Conservation (phyloP, 176 grass and related monocot genomes). For the Zea luxurians region DNA sequence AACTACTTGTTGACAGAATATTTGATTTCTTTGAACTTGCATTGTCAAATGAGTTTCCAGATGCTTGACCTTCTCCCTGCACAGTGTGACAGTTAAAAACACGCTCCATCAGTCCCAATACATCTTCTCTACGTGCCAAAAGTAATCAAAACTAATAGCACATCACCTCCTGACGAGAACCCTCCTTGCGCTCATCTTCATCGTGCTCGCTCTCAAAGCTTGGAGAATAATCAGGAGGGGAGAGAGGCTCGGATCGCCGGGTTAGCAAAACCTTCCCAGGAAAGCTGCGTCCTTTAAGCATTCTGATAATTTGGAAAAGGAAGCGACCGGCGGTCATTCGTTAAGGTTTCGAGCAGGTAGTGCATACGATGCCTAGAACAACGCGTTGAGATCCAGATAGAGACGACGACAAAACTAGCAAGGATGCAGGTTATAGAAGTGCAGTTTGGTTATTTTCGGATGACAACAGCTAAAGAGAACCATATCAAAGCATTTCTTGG, state of each 20-base stretch:
- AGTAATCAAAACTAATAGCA: slow-evolving; percentile 16
- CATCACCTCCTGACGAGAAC: slow-evolving; percentile 56
- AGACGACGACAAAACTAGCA: neutral
- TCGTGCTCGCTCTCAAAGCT: slow-evolving; percentile 53
- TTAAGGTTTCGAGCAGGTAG: slow-evolving; percentile 11
- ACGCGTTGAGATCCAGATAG: neutral
- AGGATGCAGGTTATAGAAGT: neutral
- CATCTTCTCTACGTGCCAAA: slow-evolving; percentile 4
- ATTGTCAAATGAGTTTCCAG: slow-evolving; percentile 46
- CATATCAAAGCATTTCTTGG: neutral
- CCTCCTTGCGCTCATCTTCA: slow-evolving; percentile 51
- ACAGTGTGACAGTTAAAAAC: neutral
- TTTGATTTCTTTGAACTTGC: slow-evolving; percentile 53
- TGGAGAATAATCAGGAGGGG: slow-evolving; percentile 52
- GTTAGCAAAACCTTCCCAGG: slow-evolving; percentile 86
- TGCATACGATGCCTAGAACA: neutral
- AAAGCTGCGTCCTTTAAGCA: slow-evolving; percentile 89
- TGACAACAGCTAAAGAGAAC: neutral
- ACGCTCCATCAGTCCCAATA: neutral
- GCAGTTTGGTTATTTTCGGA: neutral
- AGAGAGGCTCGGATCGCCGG: slow-evolving; percentile 66
- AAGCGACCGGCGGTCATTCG: neutral
- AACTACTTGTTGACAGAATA: slow-evolving; percentile 55
- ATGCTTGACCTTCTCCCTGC: slow-evolving; percentile 53
- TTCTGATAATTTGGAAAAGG: slow-evolving; percentile 40